A percentile compares a stretch with the other conserved stretches of the same genome.
Evolutionary conservation across 2,329 filamentous ascomycete genomes (phyloP).

Genomic region (Epichloe glyceriae): DNA sequence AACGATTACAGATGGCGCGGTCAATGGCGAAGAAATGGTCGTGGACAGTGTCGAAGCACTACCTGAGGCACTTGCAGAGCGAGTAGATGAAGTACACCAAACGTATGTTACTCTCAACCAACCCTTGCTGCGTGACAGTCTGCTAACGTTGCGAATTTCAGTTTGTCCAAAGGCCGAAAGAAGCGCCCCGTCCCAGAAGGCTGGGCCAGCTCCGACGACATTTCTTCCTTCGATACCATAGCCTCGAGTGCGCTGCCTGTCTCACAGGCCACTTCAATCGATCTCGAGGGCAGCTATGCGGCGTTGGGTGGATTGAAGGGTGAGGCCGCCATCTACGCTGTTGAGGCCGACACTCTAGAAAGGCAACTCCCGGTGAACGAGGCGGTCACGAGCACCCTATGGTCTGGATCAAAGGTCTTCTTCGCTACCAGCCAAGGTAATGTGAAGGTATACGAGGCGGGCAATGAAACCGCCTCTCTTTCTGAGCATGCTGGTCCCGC

Average conservation of each 20-base stretch:
- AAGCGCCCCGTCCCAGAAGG: constrained; percentile 76
- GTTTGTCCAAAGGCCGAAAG: constrained; percentile 75
- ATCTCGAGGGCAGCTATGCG: constrained; percentile 47
- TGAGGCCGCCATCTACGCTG: constrained; percentile 60
- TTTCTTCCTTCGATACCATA: constrained; percentile 37
- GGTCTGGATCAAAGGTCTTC: constrained; percentile 55
- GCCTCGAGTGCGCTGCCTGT: constrained; percentile 35
- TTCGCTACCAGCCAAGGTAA: constrained; percentile 63
- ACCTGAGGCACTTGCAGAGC: constrained; percentile 55
- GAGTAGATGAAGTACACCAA: constrained; percentile 70
- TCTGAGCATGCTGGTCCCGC: constrained; percentile 73
- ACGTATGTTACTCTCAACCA: constrained; percentile 42
- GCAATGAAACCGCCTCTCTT: constrained; percentile 55
- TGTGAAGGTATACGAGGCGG: constrained; percentile 68
- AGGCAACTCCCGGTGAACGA: constrained; percentile 53
- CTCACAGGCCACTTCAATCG: constrained; percentile 35
- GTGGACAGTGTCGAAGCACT: constrained; percentile 66
- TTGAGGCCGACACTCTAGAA: constrained; percentile 54
- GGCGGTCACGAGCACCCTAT: constrained; percentile 52
- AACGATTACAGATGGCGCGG: constrained; percentile 48
- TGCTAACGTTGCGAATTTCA: constrained; percentile 23
- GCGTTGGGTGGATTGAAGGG: constrained; percentile 67
- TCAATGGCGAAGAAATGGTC: constrained; percentile 77
- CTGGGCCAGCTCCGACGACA: constrained; percentile 66
- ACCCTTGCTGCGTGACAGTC: constrained; percentile 5